These are phyloP conservation scores for Citrullus amarus DNA, from an alignment of 306 rosid genomes.

Conservation along the genomic window DNA sequence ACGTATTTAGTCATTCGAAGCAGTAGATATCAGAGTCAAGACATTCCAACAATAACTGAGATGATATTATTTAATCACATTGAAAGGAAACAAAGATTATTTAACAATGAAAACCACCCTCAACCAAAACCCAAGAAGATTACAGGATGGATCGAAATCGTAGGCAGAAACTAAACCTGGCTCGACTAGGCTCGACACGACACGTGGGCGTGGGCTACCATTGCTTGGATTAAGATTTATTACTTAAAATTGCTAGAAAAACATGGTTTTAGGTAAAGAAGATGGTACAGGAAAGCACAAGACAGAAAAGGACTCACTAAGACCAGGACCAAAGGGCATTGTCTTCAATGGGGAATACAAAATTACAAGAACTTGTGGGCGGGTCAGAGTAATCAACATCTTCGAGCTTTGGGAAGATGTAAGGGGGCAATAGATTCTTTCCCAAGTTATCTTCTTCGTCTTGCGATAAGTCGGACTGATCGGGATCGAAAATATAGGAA, in stretches of 20 bases:
- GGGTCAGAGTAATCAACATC: conserved; percentile 49
- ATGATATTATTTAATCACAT: conserved; percentile 7
- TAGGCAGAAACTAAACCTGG: background rate
- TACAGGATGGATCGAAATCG: background rate
- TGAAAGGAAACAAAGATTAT: conserved; percentile 4
- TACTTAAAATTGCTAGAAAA: background rate
- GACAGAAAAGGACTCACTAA: conserved; percentile 10
- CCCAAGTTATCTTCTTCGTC: conserved; percentile 61
- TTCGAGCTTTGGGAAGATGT: conserved; percentile 55
- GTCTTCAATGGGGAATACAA: conserved; percentile 60
- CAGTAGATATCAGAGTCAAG: no score
- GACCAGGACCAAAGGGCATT: conserved; percentile 78
- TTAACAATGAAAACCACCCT: background rate
- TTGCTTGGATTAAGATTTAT: background rate
- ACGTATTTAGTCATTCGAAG: no score
- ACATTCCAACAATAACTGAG: background rate
- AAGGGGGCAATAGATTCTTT: conserved; percentile 33
- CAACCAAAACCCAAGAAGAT: background rate
- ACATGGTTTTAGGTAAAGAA: background rate
- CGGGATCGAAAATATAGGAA: conserved; percentile 25
- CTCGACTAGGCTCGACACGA: background rate
- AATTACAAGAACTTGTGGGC: conserved; percentile 37
- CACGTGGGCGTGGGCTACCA: background rate
- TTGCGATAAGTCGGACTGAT: conserved; percentile 59
- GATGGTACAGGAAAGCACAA: background rate